These are phyloP conservation scores for Cocos nucifera DNA, from an alignment of 176 grass and related monocot species.

Conservation along the genomic window DNA sequence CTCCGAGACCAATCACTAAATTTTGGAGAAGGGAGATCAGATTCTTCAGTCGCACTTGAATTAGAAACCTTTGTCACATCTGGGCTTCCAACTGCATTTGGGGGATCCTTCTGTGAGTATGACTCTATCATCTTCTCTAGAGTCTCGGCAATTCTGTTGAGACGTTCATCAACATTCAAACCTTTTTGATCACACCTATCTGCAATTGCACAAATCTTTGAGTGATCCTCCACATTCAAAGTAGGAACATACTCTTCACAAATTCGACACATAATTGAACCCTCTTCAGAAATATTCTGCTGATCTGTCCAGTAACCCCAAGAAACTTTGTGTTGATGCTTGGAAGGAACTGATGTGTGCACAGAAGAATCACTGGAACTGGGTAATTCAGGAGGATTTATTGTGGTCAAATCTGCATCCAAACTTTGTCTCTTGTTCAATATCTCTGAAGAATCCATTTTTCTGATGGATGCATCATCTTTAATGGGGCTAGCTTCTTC, in stretches of 20 bases:
- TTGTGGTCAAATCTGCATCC: constrained; percentile 24
- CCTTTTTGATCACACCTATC: constrained; percentile 96
- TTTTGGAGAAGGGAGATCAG: constrained; percentile 79
- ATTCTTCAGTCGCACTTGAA: constrained; percentile 83
- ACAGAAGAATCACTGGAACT: constrained; percentile 54
- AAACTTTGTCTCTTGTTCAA: constrained; percentile 24
- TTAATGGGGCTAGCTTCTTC: constrained; percentile 5
- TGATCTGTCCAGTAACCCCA: constrained; percentile 93
- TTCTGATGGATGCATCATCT: constrained; percentile 12
- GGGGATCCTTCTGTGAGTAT: constrained; percentile 65
- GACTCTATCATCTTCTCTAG: constrained; percentile 82
- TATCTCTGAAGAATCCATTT: not conserved
- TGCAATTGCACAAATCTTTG: constrained; percentile 75
- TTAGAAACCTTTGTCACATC: constrained; percentile 69
- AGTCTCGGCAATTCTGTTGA: constrained; percentile 76
- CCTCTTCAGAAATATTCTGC: constrained; percentile 90
- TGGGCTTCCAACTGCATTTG: constrained; percentile 39
- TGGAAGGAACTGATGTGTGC: constrained; percentile 47
- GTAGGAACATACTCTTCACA: constrained; percentile 99
- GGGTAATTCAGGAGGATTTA: constrained; percentile 39
- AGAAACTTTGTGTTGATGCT: constrained; percentile 69
- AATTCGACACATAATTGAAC: constrained; percentile 99
- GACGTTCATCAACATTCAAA: constrained; percentile 83
- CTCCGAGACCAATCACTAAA: constrained; percentile 74
- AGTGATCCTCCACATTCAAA: constrained; percentile 87